phyloP scores from a whole-genome alignment of 1,284 basidiomycete species.

The Tilletia caries region DNA sequence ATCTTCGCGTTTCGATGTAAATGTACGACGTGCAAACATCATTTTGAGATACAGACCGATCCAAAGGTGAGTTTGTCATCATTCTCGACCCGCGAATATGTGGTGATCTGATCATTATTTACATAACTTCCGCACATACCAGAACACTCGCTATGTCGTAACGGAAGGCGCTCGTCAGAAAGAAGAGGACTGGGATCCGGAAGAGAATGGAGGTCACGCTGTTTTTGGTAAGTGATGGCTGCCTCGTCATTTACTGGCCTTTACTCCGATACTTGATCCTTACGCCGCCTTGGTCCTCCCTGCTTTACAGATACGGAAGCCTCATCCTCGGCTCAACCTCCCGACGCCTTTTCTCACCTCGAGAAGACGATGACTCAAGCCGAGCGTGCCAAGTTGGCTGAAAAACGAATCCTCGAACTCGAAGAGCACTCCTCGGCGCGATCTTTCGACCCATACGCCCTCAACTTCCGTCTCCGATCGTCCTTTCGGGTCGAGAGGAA shows the following conservation, averaged over 20 bases:
- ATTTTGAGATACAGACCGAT: constrained; percentile 97
- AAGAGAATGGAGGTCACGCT: constrained; percentile 88
- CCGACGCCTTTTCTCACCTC: constrained; percentile 77
- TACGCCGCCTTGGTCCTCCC: no score
- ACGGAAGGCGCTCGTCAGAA: constrained; percentile 82
- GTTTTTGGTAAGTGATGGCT: constrained; percentile 69
- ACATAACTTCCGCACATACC: neutral
- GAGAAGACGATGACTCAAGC: constrained; percentile 81
- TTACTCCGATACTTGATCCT: no score
- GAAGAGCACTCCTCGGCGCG: constrained; percentile 69
- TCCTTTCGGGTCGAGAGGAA: constrained; percentile 82
- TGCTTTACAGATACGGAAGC: constrained; percentile 66
- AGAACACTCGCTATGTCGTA: constrained; percentile 95
- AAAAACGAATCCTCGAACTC: constrained; percentile 73
- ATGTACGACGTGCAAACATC: constrained; percentile 85
- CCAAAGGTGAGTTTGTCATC: constrained; percentile 72
- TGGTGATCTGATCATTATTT: neutral
- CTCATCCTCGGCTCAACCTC: constrained; percentile 59
- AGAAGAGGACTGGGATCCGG: constrained; percentile 91
- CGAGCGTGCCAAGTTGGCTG: constrained; percentile 66
- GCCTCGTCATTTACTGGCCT: neutral
- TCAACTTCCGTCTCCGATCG: constrained; percentile 71
- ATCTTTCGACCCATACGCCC: constrained; percentile 77
- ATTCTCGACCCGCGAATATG: neutral
- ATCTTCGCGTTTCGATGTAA: constrained; percentile 94